A percentile compares a stretch with the other conserved stretches of the same genome.
Evolutionary conservation across 352 stramenopile species (phyloP).

Genomic region (Globisporangium okanoganense): DNA sequence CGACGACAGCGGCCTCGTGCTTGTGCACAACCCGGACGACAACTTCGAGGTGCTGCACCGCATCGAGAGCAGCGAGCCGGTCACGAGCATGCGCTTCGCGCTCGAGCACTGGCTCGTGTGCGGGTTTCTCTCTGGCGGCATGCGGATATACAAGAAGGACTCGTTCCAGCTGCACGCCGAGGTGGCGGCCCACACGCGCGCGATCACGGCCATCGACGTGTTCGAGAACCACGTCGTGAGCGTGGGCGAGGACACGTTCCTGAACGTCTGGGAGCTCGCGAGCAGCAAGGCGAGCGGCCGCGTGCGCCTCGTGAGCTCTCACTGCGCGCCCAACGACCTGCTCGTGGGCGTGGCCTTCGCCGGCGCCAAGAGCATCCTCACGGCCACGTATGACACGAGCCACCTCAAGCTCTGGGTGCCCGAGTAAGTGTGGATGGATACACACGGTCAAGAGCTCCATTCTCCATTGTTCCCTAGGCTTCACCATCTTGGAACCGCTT

Average conservation of each 20-base stretch:
- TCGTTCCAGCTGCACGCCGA: slow-evolving; percentile 53
- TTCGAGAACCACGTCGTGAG: slow-evolving; percentile 48
- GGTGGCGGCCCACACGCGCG: slow-evolving; percentile 63
- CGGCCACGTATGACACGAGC: slow-evolving; percentile 55
- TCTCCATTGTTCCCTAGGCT: too few species aligned
- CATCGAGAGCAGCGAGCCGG: slow-evolving; percentile 35
- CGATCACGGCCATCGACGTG: slow-evolving; percentile 59
- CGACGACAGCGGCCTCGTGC: slow-evolving; percentile 54
- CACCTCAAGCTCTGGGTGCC: slow-evolving; percentile 70
- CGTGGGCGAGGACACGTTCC: slow-evolving; percentile 73
- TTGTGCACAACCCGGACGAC: slow-evolving; percentile 48
- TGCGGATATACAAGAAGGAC: slow-evolving; percentile 51
- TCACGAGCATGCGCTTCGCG: slow-evolving; percentile 52
- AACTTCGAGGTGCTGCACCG: slow-evolving; percentile 63
- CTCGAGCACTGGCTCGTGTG: slow-evolving; percentile 48
- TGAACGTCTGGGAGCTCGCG: slow-evolving; percentile 72
- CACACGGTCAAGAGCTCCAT: not conserved
- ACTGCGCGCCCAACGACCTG: slow-evolving; percentile 58
- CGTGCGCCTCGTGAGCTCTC: slow-evolving; percentile 57
- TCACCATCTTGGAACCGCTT: not conserved
- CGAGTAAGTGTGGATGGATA: too few species aligned
- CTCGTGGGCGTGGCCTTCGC: slow-evolving; percentile 55
- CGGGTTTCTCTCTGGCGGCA: slow-evolving; percentile 51
- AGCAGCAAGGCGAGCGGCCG: slow-evolving; percentile 18
- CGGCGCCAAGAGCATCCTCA: slow-evolving; percentile 46